Conservation (phyloP, 1,284 basidiomycete genomes). For the Rhodotorula sp. region DNA sequence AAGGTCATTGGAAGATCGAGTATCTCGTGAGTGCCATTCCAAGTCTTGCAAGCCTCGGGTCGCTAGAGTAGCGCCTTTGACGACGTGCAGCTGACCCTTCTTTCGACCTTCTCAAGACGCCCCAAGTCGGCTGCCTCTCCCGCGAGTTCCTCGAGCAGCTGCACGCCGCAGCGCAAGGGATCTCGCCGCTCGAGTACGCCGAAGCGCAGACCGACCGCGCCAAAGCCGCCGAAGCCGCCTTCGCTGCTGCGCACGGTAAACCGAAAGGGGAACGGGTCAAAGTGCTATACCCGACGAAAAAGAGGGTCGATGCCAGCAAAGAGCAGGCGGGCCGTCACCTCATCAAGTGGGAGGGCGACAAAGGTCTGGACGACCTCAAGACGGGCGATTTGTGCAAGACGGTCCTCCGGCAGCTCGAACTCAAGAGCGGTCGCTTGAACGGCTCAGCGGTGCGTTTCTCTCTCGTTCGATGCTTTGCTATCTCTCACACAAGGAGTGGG, state of each 20-base stretch:
- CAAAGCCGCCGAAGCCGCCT: neutral
- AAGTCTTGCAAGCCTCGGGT: neutral
- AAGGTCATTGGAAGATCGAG: constrained; percentile 5
- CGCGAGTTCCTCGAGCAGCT: constrained; percentile 5
- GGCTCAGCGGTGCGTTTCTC: neutral
- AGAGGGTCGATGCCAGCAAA: neutral
- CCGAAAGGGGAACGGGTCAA: neutral
- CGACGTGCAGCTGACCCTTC: neutral
- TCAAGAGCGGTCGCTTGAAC: constrained; percentile 3
- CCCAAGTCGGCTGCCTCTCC: neutral
- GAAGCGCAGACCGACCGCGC: neutral
- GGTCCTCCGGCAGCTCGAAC: neutral
- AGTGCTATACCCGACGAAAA: neutral
- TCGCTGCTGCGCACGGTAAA: neutral
- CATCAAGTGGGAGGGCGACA: neutral
- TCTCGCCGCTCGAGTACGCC: constrained; percentile 1
- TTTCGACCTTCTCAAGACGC: neutral
- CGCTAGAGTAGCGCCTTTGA: neutral
- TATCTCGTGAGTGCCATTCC: constrained; percentile 9
- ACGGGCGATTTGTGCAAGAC: neutral
- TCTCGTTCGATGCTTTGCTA: neutral
- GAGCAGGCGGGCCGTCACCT: neutral
- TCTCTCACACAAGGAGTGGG: no score
- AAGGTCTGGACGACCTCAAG: neutral
- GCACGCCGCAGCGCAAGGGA: constrained; percentile 1